A percentile compares a stretch with the other conserved stretches of the same genome.
phyloP scores from a whole-genome alignment of 225 moss, liverwort and hornwort species.

The Anthoceros angustus region DNA sequence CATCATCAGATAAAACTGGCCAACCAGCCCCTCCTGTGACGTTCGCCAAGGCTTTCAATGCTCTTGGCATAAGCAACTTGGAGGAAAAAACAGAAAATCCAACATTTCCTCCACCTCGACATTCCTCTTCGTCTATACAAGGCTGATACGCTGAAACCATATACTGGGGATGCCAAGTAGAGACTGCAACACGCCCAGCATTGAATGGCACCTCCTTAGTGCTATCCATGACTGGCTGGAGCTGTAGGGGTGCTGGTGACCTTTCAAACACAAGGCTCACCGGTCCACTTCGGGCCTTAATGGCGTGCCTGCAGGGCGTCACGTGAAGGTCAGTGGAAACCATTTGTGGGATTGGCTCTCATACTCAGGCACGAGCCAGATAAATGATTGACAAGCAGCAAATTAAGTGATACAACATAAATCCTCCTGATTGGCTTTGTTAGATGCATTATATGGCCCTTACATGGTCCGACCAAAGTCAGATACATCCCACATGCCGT shows the following conservation, averaged over 20 bases:
- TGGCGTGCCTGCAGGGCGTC: conserved; percentile 53
- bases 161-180: conserved; percentile 47
- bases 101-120: conserved; percentile 22
- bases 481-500: conserved; percentile 62
- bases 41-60: conserved; percentile 26
- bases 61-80: conserved; percentile 39
- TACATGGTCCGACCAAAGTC: conserved; percentile 69
- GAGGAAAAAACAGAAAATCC: conserved; percentile 48
- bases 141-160: conserved; percentile 38
- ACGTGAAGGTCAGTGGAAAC: neutral
- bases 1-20: neutral
- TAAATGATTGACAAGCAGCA: too few relatives aligned
- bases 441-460: too few relatives aligned
- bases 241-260: conserved; percentile 37
- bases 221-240: conserved; percentile 28
- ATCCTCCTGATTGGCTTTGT: too few relatives aligned
- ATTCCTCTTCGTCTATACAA: conserved; percentile 6
- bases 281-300: conserved; percentile 50
- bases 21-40: conserved; percentile 16
- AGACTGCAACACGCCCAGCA: conserved; percentile 39
- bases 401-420: too few relatives aligned
- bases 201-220: conserved; percentile 34
- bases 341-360: too few relatives aligned
- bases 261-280: conserved; percentile 70
- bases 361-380: too few relatives aligned